phyloP scores from a whole-genome alignment of 1,284 basidiomycete genomes.

The Apiotrichum akiyoshidainum region DNA sequence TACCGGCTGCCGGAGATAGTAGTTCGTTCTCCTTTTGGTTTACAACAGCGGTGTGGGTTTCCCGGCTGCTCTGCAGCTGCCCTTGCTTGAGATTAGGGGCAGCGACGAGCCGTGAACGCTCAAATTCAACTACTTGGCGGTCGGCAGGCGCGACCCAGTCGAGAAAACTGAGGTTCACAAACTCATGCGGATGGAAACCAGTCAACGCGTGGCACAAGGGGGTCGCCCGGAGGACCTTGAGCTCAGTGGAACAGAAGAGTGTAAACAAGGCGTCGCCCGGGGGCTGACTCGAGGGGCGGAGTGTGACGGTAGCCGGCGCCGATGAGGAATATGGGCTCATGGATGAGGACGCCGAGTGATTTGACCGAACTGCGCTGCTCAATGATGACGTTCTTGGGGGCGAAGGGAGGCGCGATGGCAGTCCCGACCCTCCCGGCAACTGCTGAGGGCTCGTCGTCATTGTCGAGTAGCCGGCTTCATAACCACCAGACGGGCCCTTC shows the following conservation, averaged over 20 bases:
- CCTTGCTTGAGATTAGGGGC: slow-evolving; percentile 26
- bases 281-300: not conserved
- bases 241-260: slow-evolving; percentile 41
- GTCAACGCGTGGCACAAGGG: slow-evolving; percentile 29
- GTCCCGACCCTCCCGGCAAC: not conserved
- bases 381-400: slow-evolving; percentile 7
- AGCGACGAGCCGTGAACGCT: slow-evolving; percentile 28
- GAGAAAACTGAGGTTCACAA: slow-evolving; percentile 36
- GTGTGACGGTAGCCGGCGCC: slow-evolving; percentile 5
- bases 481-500: slow-evolving; percentile 19
- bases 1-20: slow-evolving; percentile 41
- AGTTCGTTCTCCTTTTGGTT: slow-evolving; percentile 35
- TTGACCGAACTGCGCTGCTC: not conserved
- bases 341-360: slow-evolving; percentile 3
- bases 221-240: slow-evolving; percentile 40
- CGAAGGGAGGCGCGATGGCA: slow-evolving; percentile 7
- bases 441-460: slow-evolving; percentile 9
- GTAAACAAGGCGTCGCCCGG: slow-evolving; percentile 27
- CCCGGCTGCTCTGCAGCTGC: slow-evolving; percentile 29
- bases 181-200: slow-evolving; percentile 43
- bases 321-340: slow-evolving; percentile 5
- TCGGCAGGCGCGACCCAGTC: slow-evolving; percentile 43
- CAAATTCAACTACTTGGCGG: slow-evolving; percentile 31
- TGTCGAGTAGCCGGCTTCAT: slow-evolving; percentile 24
- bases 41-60: slow-evolving; percentile 33